These are phyloP conservation scores for Pseudocercospora eumusae DNA, from an alignment of 2,329 filamentous ascomycete genomes.

Conservation along the genomic window DNA sequence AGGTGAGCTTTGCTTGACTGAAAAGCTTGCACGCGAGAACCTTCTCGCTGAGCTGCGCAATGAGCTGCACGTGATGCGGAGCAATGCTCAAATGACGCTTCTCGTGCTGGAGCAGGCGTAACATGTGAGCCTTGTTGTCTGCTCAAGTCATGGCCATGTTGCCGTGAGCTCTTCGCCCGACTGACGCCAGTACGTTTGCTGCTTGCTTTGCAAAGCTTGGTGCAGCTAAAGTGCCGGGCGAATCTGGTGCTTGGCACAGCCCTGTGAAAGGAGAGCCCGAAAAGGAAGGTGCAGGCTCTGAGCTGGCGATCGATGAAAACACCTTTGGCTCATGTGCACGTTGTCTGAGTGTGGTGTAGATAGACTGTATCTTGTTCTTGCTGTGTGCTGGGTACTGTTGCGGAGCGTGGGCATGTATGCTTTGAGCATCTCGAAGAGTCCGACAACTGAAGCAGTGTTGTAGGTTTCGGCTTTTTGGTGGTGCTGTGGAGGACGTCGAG, in stretches of 20 bases:
- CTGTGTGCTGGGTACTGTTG: not conserved
- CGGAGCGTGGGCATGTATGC: not conserved
- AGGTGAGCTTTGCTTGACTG: not conserved
- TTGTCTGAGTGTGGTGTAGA: not conserved
- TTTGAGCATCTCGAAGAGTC: not conserved
- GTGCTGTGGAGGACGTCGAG: not conserved
- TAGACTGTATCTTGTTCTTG: not conserved
- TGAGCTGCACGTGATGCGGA: not conserved
- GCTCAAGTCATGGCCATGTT: not conserved
- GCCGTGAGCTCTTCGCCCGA: not conserved
- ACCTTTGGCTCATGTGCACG: not conserved
- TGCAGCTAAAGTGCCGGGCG: not conserved
- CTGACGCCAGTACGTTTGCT: not conserved
- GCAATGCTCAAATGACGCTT: not conserved
- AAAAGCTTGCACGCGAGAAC: not conserved
- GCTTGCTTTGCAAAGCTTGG: not conserved
- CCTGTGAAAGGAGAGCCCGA: not conserved
- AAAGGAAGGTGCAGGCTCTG: not conserved
- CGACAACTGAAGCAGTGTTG: not conserved
- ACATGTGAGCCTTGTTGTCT: not conserved
- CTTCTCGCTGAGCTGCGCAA: not conserved
- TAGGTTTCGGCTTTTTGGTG: not conserved
- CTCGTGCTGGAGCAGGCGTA: not conserved
- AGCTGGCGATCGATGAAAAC: not conserved
- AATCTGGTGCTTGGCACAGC: not conserved